Conservation (phyloP, 768 basidiomycete species). For the Leccinum pellstonianum region DNA sequence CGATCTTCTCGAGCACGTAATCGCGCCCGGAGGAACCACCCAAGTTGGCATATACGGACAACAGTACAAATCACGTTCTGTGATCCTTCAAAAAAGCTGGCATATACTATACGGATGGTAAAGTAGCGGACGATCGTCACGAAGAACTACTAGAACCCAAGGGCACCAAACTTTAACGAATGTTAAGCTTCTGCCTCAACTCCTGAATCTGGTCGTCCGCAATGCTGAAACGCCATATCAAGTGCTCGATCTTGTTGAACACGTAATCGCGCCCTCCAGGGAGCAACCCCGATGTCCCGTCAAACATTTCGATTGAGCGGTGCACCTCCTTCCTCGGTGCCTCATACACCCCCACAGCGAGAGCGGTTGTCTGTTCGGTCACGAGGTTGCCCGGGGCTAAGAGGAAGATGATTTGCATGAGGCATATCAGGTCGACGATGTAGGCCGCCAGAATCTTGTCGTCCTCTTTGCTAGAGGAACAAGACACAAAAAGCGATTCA, state of each 20-base stretch:
- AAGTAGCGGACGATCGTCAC: background rate
- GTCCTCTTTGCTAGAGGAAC: conserved; percentile 4
- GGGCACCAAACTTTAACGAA: background rate
- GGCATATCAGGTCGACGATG: conserved; percentile 14
- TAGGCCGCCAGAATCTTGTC: conserved; percentile 14
- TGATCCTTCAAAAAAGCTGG: too few relatives aligned
- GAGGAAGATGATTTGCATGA: conserved; percentile 17
- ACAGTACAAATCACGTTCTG: background rate
- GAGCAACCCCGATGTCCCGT: background rate
- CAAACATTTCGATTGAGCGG: background rate
- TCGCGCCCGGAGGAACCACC: conserved; percentile 1
- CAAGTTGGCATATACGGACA: too few relatives aligned
- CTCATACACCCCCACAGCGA: conserved; percentile 3
- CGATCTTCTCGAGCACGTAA: conserved; percentile 13
- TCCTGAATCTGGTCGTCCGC: conserved; percentile 6
- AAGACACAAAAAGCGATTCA: background rate
- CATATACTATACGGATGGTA: too few relatives aligned
- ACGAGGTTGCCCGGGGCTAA: background rate
- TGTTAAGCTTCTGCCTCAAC: background rate
- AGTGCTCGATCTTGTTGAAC: conserved; percentile 9
- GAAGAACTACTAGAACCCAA: background rate
- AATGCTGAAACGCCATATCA: conserved; percentile 17
- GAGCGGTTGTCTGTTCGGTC: background rate
- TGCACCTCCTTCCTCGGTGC: background rate
- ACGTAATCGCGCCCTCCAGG: conserved; percentile 9